Conservation (phyloP, 148 eudicot species). For the Heliamphora exappendiculata region DNA sequence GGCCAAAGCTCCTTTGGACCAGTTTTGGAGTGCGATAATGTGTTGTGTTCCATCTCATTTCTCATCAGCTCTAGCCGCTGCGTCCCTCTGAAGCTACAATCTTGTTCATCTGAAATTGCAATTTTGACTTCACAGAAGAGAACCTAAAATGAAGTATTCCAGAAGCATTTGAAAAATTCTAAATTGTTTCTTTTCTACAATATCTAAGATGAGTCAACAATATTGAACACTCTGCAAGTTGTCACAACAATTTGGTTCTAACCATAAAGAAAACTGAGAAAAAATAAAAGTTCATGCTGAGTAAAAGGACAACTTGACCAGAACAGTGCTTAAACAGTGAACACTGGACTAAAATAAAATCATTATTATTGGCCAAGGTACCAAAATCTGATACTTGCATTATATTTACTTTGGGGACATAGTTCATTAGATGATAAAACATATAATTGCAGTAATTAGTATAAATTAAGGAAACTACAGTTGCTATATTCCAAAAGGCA, state of each 20-base stretch:
- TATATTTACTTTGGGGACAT: not conserved
- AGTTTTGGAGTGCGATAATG: slow-evolving; percentile 38
- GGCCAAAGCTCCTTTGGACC: slow-evolving; percentile 84
- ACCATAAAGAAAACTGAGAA: not conserved
- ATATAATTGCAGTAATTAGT: not conserved
- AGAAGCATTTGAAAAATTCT: not conserved
- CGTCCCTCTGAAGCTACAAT: slow-evolving; percentile 64
- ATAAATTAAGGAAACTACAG: not conserved
- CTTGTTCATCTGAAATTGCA: slow-evolving; percentile 28
- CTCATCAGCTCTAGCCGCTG: slow-evolving; percentile 57
- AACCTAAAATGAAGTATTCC: not conserved
- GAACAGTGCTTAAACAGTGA: not conserved
- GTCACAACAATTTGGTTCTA: not conserved
- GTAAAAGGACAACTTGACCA: not conserved
- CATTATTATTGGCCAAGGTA: not conserved
- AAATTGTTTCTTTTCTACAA: not conserved
- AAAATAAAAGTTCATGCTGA: not conserved
- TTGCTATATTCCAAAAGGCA: no score
- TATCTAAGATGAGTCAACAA: not conserved
- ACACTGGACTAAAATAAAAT: not conserved
- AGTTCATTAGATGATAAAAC: not conserved
- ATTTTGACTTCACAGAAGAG: not conserved
- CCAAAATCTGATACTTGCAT: not conserved
- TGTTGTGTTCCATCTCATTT: slow-evolving; percentile 41
- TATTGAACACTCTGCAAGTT: not conserved